A percentile compares a stretch with the other conserved stretches of the same genome.
These are phyloP conservation scores for Ceratobasidium sp. DNA, from an alignment of 1,284 basidiomycete species.

Conservation along the genomic window DNA sequence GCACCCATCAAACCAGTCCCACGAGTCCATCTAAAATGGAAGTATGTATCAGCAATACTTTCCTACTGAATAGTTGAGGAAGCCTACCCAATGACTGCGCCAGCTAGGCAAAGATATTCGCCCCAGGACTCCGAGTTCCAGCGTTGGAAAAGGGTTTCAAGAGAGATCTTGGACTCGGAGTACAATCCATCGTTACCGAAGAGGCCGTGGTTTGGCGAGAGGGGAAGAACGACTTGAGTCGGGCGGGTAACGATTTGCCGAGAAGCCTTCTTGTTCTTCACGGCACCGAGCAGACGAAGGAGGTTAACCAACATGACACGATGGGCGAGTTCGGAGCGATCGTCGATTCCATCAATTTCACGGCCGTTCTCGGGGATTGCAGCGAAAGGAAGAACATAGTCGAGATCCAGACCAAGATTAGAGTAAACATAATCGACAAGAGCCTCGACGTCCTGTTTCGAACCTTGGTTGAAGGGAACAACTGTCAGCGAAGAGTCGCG, in stretches of 20 bases:
- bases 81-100: constrained; percentile 93
- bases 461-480: constrained; percentile 98
- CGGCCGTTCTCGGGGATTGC: constrained; percentile 98
- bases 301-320: constrained; percentile 97
- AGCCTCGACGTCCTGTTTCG: constrained; percentile 96
- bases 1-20: constrained; percentile 98
- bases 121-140: constrained; percentile 99
- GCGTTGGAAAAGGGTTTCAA: constrained; percentile 97
- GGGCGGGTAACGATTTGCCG: constrained; percentile 96
- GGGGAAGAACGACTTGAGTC: constrained; percentile 95
- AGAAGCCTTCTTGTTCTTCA: constrained; percentile 97
- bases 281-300: constrained; percentile 92
- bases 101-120: constrained; percentile 96
- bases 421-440: constrained; percentile 98
- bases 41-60: constrained; percentile 39
- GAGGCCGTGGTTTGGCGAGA: constrained; percentile 97
- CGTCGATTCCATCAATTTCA: constrained; percentile 96
- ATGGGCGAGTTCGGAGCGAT: constrained; percentile 97
- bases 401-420: constrained; percentile 92
- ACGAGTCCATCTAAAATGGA: constrained; percentile 81
- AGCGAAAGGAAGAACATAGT: constrained; percentile 98
- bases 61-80: constrained; percentile 11
- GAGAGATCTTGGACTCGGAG: constrained; percentile 97
- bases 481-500: constrained; percentile 95
- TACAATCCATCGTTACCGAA: constrained; percentile 99